Conservation (phyloP, 257 asterid genomes). For the Lantana camara region DNA sequence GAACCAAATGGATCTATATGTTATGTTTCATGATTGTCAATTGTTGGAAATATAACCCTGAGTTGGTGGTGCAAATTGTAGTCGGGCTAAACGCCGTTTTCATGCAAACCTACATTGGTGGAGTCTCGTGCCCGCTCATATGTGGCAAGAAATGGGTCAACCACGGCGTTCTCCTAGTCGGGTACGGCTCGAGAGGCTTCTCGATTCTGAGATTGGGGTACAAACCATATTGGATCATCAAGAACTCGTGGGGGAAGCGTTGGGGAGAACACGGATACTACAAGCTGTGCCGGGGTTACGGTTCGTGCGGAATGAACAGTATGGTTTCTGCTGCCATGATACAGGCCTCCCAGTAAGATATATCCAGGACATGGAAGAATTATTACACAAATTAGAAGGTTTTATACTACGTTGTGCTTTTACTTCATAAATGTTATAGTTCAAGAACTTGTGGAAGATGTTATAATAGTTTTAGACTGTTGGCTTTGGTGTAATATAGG, state of each 20-base stretch:
- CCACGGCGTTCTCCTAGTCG: conserved; percentile 82
- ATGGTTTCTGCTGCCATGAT: conserved; percentile 83
- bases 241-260: conserved; percentile 83
- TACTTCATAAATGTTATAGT: not conserved
- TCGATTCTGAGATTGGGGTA: conserved; percentile 65
- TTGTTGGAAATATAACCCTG: no score
- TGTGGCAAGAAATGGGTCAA: conserved; percentile 59
- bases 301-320: conserved; percentile 79
- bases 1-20: no score
- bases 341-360: conserved; percentile 29
- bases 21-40: no score
- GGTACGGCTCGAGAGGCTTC: conserved; percentile 74
- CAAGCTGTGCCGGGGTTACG: conserved; percentile 63
- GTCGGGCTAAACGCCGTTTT: conserved; percentile 82
- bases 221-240: conserved; percentile 82
- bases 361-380: no score
- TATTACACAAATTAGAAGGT: not conserved
- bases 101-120: conserved; percentile 89
- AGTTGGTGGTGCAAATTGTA: conserved; percentile 18
- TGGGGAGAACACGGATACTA: conserved; percentile 90
- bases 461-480: no score
- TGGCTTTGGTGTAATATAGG: no score
- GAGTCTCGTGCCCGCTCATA: conserved; percentile 82
- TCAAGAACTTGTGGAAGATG: no score
- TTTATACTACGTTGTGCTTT: not conserved